A percentile compares a stretch with the other conserved stretches of the same genome.
Evolutionary conservation across 495 filamentous ascomycete species (phyloP).

Genomic region (Beverwykella pulmonaria): DNA sequence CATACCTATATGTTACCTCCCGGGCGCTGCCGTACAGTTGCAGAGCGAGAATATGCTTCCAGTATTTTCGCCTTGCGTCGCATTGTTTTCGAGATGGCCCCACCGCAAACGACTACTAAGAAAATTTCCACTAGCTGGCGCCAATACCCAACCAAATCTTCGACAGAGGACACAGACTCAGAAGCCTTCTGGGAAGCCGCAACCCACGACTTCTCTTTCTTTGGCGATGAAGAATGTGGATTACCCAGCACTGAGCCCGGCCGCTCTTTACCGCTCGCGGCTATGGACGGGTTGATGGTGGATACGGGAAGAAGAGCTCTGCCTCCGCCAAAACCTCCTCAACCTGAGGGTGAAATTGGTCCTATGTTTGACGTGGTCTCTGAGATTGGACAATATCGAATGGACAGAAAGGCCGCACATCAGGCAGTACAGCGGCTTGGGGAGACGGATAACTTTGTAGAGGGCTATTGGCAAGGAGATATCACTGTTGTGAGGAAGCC

Average conservation of each 20-base stretch:
- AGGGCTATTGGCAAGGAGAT: constrained; percentile 36
- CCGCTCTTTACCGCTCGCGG: constrained; percentile 25
- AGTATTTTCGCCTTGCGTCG: constrained; percentile 59
- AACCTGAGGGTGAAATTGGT: neutral
- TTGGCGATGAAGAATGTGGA: constrained; percentile 63
- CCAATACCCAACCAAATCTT: constrained; percentile 52
- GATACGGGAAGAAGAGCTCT: constrained; percentile 8
- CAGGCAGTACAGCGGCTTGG: constrained; percentile 4
- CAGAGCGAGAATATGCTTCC: constrained; percentile 49
- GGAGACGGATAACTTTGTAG: constrained; percentile 14
- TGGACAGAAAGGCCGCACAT: constrained; percentile 32
- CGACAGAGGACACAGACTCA: constrained; percentile 63
- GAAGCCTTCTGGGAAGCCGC: constrained; percentile 65
- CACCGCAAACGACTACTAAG: constrained; percentile 38
- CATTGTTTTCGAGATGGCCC: constrained; percentile 61
- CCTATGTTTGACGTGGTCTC: constrained; percentile 29
- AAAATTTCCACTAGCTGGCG: constrained; percentile 48
- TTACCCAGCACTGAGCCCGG: constrained; percentile 46
- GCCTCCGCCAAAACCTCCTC: constrained; percentile 5
- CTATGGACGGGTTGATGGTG: constrained; percentile 36
- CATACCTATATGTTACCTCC: constrained; percentile 57
- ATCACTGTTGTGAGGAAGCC: constrained; percentile 30
- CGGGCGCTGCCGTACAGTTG: constrained; percentile 44
- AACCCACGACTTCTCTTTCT: constrained; percentile 66
- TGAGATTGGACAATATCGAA: constrained; percentile 31